A percentile compares a stretch with the other conserved stretches of the same genome.
Evolutionary conservation across 1,284 basidiomycete species (phyloP).

Genomic region (Inonotus hispidus): DNA sequence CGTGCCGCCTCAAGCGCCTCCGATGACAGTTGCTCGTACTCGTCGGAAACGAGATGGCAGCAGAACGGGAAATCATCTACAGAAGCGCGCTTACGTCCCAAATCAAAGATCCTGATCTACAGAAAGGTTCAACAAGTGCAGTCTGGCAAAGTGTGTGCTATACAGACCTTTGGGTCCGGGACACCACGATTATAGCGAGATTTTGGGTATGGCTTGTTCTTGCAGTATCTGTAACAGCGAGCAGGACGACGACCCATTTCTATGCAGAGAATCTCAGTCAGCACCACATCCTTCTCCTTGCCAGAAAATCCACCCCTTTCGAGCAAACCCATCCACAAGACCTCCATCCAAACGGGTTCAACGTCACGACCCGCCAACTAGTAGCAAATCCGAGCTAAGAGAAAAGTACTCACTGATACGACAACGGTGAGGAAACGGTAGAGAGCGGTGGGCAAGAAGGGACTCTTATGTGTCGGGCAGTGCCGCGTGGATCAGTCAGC

Average conservation of each 20-base stretch:
- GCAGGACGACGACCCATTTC: conserved; percentile 93
- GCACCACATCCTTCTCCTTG: background rate
- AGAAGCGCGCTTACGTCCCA: conserved; percentile 91
- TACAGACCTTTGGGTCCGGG: conserved; percentile 77
- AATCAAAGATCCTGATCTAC: conserved; percentile 91
- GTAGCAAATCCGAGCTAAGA: no score
- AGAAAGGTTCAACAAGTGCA: background rate
- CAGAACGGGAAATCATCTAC: conserved; percentile 99
- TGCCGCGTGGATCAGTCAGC: background rate
- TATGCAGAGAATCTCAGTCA: background rate
- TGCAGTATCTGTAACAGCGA: conserved; percentile 96
- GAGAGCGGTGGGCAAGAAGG: background rate
- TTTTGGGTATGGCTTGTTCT: conserved; percentile 97
- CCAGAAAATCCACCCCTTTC: background rate
- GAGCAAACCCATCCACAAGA: background rate
- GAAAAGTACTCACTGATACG: background rate
- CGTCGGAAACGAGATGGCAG: conserved; percentile 94
- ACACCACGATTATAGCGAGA: conserved; percentile 98
- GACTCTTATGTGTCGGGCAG: background rate
- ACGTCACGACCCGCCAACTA: background rate
- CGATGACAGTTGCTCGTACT: conserved; percentile 95
- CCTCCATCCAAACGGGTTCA: conserved; percentile 5
- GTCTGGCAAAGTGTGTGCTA: background rate
- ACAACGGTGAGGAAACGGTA: background rate
- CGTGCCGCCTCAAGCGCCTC: conserved; percentile 98